Conservation (phyloP, 768 basidiomycete genomes). For the Albatrellus ellisii region DNA sequence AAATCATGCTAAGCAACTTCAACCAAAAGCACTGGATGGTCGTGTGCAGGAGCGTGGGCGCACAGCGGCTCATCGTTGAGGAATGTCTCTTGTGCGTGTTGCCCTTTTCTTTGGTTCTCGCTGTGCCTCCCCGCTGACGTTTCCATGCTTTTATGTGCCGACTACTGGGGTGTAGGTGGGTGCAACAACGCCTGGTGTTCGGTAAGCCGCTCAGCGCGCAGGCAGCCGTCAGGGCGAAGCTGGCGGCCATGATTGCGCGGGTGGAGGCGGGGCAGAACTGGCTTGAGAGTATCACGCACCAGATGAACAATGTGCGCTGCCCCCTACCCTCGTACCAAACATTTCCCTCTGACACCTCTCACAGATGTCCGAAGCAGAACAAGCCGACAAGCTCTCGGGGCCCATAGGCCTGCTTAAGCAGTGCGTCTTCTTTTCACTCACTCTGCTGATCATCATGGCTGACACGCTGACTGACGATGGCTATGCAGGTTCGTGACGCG, state of each 20-base stretch:
- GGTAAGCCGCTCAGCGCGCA: constrained; percentile 76
- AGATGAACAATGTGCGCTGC: constrained; percentile 71
- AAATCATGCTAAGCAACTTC: constrained; percentile 74
- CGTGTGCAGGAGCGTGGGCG: constrained; percentile 49
- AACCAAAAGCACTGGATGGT: constrained; percentile 92
- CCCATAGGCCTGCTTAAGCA: constrained; percentile 84
- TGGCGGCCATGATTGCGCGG: constrained; percentile 83
- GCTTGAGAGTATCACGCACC: constrained; percentile 82
- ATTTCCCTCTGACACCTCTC: constrained; percentile 8
- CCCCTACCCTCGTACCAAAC: neutral
- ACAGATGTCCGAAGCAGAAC: constrained; percentile 79
- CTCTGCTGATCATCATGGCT: constrained; percentile 1
- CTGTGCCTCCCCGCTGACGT: neutral
- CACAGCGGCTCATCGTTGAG: constrained; percentile 74
- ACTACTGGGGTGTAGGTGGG: constrained; percentile 45
- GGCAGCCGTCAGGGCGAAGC: constrained; percentile 79
- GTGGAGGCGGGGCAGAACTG: constrained; percentile 79
- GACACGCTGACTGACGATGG: constrained; percentile 2
- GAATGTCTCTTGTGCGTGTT: constrained; percentile 69
- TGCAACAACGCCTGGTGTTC: constrained; percentile 80
- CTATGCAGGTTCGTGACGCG: constrained; percentile 47
- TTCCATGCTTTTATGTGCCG: constrained; percentile 10
- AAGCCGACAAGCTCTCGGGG: constrained; percentile 78
- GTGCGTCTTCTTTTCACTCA: constrained; percentile 26
- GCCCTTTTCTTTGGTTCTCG: too few relatives aligned